Percentiles rank a stretch among this genome's conserved stretches.
phyloP scores from a whole-genome alignment of 2,329 filamentous ascomycete species.

The Polychaeton citri region DNA sequence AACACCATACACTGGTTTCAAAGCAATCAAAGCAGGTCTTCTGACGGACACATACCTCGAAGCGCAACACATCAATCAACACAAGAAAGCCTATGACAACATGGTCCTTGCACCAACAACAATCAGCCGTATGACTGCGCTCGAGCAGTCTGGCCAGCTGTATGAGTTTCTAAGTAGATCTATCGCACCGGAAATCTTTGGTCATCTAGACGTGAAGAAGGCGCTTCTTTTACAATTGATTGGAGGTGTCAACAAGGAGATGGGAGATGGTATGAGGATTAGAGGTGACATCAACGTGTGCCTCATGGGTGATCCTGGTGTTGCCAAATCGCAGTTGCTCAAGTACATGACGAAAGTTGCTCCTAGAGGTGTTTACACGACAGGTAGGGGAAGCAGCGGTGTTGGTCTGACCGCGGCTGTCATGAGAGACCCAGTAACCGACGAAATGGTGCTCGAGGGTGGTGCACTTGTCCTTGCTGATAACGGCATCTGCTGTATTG shows the following conservation, averaged over 20 bases:
- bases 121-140: constrained; percentile 71
- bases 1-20: constrained; percentile 97
- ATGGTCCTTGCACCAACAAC: constrained; percentile 72
- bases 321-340: constrained; percentile 94
- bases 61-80: constrained; percentile 82
- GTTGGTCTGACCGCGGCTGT: constrained; percentile 73
- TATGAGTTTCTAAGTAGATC: constrained; percentile 94
- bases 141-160: constrained; percentile 74
- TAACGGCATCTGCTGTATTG: constrained; percentile 75
- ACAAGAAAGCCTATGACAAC: constrained; percentile 96
- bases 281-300: constrained; percentile 98
- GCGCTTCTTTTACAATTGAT: constrained; percentile 89
- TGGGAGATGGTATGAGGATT: constrained; percentile 97
- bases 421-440: constrained; percentile 71
- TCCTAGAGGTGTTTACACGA: constrained; percentile 77
- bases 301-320: constrained; percentile 98
- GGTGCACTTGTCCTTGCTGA: constrained; percentile 68
- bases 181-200: constrained; percentile 94
- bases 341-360: constrained; percentile 99
- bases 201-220: constrained; percentile 95
- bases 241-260: constrained; percentile 89
- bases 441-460: constrained; percentile 73
- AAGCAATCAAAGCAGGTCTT: constrained; percentile 90
- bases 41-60: constrained; percentile 95
- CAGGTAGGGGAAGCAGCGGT: constrained; percentile 66